A percentile compares a stretch with the other conserved stretches of the same genome.
Conservation (phyloP, 2,329 filamentous ascomycete genomes). For the Neofusicoccum laricinum region DNA sequence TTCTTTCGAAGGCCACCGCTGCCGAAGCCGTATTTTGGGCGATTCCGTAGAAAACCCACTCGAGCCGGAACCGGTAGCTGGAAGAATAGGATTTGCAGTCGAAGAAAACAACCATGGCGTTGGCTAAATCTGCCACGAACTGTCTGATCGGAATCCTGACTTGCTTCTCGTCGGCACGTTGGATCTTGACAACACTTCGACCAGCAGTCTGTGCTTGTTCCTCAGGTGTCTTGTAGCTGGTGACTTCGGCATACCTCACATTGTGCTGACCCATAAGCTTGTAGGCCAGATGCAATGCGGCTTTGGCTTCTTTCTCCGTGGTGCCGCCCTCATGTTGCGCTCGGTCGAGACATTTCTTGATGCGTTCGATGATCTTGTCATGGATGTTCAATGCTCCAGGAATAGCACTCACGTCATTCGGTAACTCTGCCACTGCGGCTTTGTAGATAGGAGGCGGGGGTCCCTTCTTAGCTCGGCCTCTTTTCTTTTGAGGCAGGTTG, state of each 20-base stretch:
- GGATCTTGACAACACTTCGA: conserved; percentile 15
- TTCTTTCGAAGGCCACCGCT: conserved; percentile 25
- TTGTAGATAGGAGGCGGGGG: background rate
- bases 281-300: conserved; percentile 2
- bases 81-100: conserved; percentile 20
- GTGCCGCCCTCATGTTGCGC: conserved; percentile 9
- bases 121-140: background rate
- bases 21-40: conserved; percentile 24
- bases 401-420: background rate
- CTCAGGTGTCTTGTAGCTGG: conserved; percentile 16
- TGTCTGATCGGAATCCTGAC: background rate
- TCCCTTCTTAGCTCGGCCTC: background rate
- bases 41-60: conserved; percentile 24
- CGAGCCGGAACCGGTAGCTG: conserved; percentile 20
- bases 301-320: conserved; percentile 11
- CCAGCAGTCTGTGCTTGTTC: conserved; percentile 12
- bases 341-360: conserved; percentile 19
- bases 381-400: background rate
- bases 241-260: conserved; percentile 19
- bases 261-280: conserved; percentile 19
- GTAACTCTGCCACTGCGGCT: background rate
- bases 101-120: background rate
- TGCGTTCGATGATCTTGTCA: conserved; percentile 9
- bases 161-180: conserved; percentile 15
- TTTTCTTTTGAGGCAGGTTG: background rate